Percentiles rank a stretch among this genome's conserved stretches.
Evolutionary conservation across 2,329 filamentous ascomycete species (phyloP).

Genomic region (Pyrenochaeta sp.): DNA sequence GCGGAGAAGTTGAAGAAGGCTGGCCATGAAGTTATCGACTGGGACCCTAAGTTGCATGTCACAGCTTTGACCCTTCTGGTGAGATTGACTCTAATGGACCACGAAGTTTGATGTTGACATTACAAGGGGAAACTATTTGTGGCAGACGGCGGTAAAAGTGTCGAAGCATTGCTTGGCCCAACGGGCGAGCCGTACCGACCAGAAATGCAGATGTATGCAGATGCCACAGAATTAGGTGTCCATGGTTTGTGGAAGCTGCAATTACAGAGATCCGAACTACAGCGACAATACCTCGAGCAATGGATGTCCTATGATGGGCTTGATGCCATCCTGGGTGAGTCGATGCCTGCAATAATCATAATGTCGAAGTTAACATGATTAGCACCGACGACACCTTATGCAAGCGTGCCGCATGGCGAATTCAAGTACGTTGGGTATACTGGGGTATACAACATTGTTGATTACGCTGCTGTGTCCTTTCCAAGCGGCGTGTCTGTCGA

Average conservation of each 20-base stretch:
- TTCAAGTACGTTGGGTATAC: slow-evolving; percentile 58
- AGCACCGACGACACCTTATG: slow-evolving; percentile 57
- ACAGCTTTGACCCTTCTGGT: slow-evolving; percentile 61
- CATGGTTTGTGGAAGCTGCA: slow-evolving; percentile 61
- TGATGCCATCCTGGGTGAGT: slow-evolving; percentile 55
- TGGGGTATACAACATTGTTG: slow-evolving; percentile 59
- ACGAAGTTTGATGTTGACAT: not conserved
- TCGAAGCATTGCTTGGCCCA: slow-evolving; percentile 51
- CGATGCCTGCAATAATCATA: not conserved
- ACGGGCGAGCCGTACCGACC: slow-evolving; percentile 57
- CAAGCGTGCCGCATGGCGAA: slow-evolving; percentile 52
- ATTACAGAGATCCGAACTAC: slow-evolving; percentile 54
- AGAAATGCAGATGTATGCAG: slow-evolving; percentile 58
- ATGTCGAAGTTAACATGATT: slow-evolving; percentile 11
- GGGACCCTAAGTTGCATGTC: slow-evolving; percentile 63
- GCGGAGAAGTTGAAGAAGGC: slow-evolving; percentile 61
- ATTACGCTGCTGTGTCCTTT: slow-evolving; percentile 58
- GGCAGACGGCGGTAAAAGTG: slow-evolving; percentile 61
- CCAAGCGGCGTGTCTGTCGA: slow-evolving; percentile 53
- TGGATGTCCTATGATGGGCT: slow-evolving; percentile 53
- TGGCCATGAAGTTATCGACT: slow-evolving; percentile 65
- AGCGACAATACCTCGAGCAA: slow-evolving; percentile 55
- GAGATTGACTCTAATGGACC: slow-evolving; percentile 13
- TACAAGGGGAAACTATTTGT: slow-evolving; percentile 54
- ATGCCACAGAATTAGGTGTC: slow-evolving; percentile 55